Evolutionary conservation across 768 basidiomycete genomes (phyloP), one percentile per base, ranked within the genome.

Genomic region (Tulasnella calospora): DNA sequence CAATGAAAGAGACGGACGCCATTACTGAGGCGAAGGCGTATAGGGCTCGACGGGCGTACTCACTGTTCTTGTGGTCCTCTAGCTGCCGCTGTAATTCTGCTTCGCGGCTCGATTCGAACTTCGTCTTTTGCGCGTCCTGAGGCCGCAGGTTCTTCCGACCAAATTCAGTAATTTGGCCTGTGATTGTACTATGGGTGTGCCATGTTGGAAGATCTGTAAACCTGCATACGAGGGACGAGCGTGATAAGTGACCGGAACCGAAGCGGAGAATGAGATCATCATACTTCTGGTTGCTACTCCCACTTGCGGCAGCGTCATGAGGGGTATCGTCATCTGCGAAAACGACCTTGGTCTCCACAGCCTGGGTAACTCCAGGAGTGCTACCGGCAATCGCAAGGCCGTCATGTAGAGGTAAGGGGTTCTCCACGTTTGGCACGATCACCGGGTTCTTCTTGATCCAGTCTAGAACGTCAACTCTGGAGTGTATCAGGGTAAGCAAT

Each of bases 111-210:
- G 27, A 15, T 23, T 38, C 30, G n/a, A 55, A 78, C 23, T 23
- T 44, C 17, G 61, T 61, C 30, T 61, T 61, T 9, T 61, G 23
- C 57, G 30, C 61, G 36, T 36, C 61, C 41, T 78, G 38, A 2
- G 69, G 23, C 23, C 38, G 61, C 30, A 70, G 15, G 46, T 78
- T 92, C 81, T 90, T 89, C 78, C 93, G 88, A 27, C 95, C 95
- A 55, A 96, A 87, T 30, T 94, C 92, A 0, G 97, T 98, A 79
- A 95, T 86, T 81, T 96, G 93, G 12, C 96, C 95, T 4, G 95
- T 92, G 79, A 99, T 95, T 3, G 98, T 99, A 83, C 95, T 96
- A 84, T 94, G 93, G 81, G 96, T 88, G 86, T 98, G 94, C 98
- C 98, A 99, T 17, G 92, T 87, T 0, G 98, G 98, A 69, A 99